Conservation (phyloP, 1,284 basidiomycete species). For the Apiotrichum akiyoshidainum region DNA sequence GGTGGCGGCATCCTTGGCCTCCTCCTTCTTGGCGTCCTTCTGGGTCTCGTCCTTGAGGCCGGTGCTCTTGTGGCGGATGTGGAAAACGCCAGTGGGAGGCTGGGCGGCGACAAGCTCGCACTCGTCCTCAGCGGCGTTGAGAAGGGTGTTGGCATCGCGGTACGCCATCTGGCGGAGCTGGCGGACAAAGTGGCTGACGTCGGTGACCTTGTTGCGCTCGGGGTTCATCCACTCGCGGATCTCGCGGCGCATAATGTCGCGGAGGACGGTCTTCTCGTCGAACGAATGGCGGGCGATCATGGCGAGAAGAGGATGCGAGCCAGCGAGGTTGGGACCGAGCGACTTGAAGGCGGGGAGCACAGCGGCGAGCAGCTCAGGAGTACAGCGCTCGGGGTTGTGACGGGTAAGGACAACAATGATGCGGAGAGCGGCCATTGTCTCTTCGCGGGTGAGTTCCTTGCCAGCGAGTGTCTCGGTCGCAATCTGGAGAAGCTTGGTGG, state of each 20-base stretch:
- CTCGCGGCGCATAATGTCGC: slow-evolving; percentile 74
- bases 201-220: slow-evolving; percentile 66
- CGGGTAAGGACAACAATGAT: slow-evolving; percentile 78
- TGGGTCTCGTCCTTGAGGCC: slow-evolving; percentile 16
- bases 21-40: slow-evolving; percentile 12
- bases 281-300: slow-evolving; percentile 87
- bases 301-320: slow-evolving; percentile 77
- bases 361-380: slow-evolving; percentile 61
- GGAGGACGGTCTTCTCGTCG: slow-evolving; percentile 69
- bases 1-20: slow-evolving; percentile 7
- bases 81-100: slow-evolving; percentile 57
- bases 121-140: slow-evolving; percentile 66
- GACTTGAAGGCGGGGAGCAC: slow-evolving; percentile 63
- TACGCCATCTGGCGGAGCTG: slow-evolving; percentile 76
- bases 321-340: slow-evolving; percentile 49
- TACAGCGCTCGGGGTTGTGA: slow-evolving; percentile 64
- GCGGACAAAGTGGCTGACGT: slow-evolving; percentile 70
- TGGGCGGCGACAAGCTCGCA: slow-evolving; percentile 70
- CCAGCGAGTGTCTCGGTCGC: slow-evolving; percentile 65
- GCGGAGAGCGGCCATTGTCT: slow-evolving; percentile 72
- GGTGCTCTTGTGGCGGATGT: slow-evolving; percentile 62
- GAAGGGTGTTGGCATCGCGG: slow-evolving; percentile 74
- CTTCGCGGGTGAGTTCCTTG: slow-evolving; percentile 58
- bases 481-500: slow-evolving; percentile 64
- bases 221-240: slow-evolving; percentile 72